phyloP scores from a whole-genome alignment of 495 filamentous ascomycete genomes.

The Elasticomyces elasticus region DNA sequence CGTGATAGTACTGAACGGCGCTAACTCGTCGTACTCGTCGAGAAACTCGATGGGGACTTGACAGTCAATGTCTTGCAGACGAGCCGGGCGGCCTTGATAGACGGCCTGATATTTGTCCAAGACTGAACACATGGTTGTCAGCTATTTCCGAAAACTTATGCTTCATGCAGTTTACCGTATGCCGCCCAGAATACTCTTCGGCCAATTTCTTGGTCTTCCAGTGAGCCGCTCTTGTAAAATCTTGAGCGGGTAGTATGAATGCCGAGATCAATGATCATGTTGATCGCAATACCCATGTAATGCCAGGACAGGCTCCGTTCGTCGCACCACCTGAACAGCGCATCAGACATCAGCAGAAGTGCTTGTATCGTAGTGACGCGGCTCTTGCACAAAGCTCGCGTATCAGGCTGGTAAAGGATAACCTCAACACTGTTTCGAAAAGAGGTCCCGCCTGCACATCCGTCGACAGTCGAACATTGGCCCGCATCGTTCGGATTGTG shows the following conservation, averaged over 20 bases:
- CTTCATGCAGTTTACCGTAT: slow-evolving; percentile 35
- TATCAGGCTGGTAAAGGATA: no score
- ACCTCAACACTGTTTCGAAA: no score
- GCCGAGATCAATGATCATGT: slow-evolving; percentile 41
- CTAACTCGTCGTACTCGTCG: slow-evolving; percentile 31
- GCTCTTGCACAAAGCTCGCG: slow-evolving; percentile 33
- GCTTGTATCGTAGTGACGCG: slow-evolving; percentile 41
- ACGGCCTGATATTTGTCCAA: slow-evolving; percentile 9
- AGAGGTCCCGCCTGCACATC: no score
- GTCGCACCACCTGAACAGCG: slow-evolving; percentile 33
- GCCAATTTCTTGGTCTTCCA: slow-evolving; percentile 37
- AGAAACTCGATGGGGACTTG: slow-evolving; percentile 7
- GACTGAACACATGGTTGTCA: neutral
- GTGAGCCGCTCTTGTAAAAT: slow-evolving; percentile 20
- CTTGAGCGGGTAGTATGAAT: slow-evolving; percentile 31
- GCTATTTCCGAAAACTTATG: no score
- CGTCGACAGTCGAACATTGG: no score
- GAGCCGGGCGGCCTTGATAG: slow-evolving; percentile 11
- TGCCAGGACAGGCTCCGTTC: slow-evolving; percentile 40
- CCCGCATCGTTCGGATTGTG: slow-evolving; percentile 25
- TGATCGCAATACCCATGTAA: slow-evolving; percentile 37
- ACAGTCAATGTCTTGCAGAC: neutral
- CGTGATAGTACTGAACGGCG: slow-evolving; percentile 27
- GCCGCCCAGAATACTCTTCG: slow-evolving; percentile 37
- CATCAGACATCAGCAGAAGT: slow-evolving; percentile 34